phyloP scores from a whole-genome alignment of 2,329 filamentous ascomycete species.

The Penicillium sp. region DNA sequence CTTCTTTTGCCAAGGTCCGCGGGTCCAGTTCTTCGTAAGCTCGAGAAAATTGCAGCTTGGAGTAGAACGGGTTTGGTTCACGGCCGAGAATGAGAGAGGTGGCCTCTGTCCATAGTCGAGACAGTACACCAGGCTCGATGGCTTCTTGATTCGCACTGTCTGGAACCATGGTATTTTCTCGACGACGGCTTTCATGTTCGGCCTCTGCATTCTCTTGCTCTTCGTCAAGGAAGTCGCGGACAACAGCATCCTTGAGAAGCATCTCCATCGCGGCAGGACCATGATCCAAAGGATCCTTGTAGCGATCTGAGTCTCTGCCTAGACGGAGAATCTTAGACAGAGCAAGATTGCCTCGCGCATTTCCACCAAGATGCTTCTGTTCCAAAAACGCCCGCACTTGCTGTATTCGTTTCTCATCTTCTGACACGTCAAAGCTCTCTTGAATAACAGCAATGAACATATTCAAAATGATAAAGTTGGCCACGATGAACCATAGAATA shows the following conservation, averaged over 20 bases:
- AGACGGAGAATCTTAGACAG: constrained; percentile 66
- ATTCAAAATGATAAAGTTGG: constrained; percentile 95
- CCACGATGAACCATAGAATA: constrained; percentile 92
- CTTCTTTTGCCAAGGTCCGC: constrained; percentile 85
- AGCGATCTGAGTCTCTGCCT: constrained; percentile 65
- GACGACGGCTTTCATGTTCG: constrained; percentile 30
- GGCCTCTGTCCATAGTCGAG: constrained; percentile 67
- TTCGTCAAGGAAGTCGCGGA: constrained; percentile 91
- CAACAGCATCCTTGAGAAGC: constrained; percentile 94
- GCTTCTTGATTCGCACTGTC: constrained; percentile 46
- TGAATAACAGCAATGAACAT: constrained; percentile 99
- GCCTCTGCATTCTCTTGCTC: constrained; percentile 47
- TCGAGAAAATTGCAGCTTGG: constrained; percentile 72
- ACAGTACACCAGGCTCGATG: constrained; percentile 64
- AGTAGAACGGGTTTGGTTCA: constrained; percentile 95
- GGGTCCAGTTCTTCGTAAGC: constrained; percentile 82
- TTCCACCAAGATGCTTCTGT: constrained; percentile 79
- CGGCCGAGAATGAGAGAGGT: constrained; percentile 63
- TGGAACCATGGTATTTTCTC: constrained; percentile 36
- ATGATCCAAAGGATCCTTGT: constrained; percentile 85
- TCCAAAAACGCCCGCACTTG: constrained; percentile 95
- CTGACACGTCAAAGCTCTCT: constrained; percentile 97
- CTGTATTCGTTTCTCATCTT: constrained; percentile 95
- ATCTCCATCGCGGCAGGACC: constrained; percentile 92
- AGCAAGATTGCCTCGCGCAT: constrained; percentile 71